Percentiles rank a stretch among this genome's conserved stretches.
phyloP scores from a whole-genome alignment of 2,329 filamentous ascomycete genomes.

The Monilinia fructigena region DNA sequence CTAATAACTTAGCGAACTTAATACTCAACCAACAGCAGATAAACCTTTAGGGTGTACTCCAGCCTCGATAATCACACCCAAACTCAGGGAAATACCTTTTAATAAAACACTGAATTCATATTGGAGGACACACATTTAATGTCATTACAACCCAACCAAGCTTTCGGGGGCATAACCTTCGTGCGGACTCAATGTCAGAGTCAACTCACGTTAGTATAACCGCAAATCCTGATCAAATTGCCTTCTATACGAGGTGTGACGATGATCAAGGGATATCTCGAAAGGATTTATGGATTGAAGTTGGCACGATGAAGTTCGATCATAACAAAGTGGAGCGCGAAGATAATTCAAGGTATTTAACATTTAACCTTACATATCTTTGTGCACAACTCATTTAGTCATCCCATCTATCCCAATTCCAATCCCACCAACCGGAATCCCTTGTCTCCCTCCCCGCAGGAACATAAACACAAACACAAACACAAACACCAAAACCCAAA shows the following conservation, averaged over 20 bases:
- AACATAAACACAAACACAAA: background rate
- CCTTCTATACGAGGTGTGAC: background rate
- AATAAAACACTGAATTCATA: background rate
- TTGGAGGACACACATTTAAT: background rate
- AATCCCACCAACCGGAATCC: constrained; percentile 1
- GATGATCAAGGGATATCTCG: background rate
- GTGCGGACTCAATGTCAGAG: background rate
- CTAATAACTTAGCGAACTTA: background rate
- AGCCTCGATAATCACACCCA: too few species aligned
- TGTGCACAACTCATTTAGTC: background rate
- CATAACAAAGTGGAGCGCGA: background rate
- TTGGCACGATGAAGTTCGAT: background rate
- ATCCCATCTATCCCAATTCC: background rate
- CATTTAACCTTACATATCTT: background rate
- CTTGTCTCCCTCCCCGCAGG: background rate
- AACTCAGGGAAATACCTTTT: background rate
- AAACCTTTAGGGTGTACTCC: background rate
- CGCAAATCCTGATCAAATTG: background rate
- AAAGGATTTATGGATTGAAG: background rate
- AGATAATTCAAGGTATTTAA: background rate
- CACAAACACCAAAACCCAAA: background rate
- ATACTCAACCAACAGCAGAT: background rate
- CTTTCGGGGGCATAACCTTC: too few species aligned
- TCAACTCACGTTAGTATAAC: background rate
- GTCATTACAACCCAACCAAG: background rate